A percentile compares a stretch with the other conserved stretches of the same genome.
Evolutionary conservation across 305 asterid species (phyloP).

Genomic region (Fraxinus angustifolia): DNA sequence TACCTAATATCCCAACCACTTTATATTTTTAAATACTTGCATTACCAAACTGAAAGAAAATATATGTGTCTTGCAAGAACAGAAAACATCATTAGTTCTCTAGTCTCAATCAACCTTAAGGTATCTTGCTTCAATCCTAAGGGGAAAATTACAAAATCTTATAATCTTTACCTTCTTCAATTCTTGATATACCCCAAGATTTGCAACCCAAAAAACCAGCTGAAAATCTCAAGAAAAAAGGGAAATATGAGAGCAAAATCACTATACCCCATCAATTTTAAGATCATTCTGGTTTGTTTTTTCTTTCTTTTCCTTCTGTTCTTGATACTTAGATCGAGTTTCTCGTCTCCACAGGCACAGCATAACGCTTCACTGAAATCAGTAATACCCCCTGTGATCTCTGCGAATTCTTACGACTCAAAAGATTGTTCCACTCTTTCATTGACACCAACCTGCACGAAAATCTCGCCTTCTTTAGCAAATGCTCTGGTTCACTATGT

Average conservation of each 20-base stretch:
- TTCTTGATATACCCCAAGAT: not conserved
- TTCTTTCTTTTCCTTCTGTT: slow-evolving; percentile 52
- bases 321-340: slow-evolving; percentile 48
- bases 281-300: slow-evolving; percentile 40
- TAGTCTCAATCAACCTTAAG: not conserved
- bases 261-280: slow-evolving; percentile 45
- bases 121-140: not conserved
- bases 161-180: not conserved
- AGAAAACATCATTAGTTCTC: not conserved
- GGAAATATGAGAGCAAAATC: slow-evolving; percentile 46
- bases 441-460: slow-evolving; percentile 40
- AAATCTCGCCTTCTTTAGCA: slow-evolving; percentile 60
- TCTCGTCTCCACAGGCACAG: slow-evolving; percentile 31
- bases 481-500: slow-evolving; percentile 66
- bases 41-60: not conserved
- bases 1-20: slow-evolving; percentile 3
- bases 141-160: not conserved
- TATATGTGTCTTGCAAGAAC: not conserved
- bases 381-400: not conserved
- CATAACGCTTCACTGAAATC: slow-evolving; percentile 24
- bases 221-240: not conserved
- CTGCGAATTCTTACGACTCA: slow-evolving; percentile 7
- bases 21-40: not conserved
- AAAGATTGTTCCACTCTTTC: slow-evolving; percentile 25
- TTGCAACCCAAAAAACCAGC: not conserved